Percentiles rank a stretch among this genome's conserved stretches.
These are phyloP conservation scores for Talaromyces sp. DNA, from an alignment of 2,329 filamentous ascomycete species.

Conservation along the genomic window DNA sequence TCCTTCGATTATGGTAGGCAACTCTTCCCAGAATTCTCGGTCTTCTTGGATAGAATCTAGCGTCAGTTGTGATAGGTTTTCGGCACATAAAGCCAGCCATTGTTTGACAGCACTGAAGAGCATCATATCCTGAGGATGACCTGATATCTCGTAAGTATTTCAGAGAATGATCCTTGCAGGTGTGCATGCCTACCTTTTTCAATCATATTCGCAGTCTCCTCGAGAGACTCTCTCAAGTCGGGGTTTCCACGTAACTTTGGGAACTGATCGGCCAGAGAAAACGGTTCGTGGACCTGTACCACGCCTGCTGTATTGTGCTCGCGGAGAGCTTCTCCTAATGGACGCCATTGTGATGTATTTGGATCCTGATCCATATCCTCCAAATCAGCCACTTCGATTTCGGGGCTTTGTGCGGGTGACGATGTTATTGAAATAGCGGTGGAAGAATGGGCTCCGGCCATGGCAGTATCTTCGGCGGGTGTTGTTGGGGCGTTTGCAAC, in stretches of 20 bases:
- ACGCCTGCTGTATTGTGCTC: slow-evolving; percentile 24
- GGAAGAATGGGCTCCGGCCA: slow-evolving; percentile 18
- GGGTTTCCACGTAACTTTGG: slow-evolving; percentile 26
- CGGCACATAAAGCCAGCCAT: slow-evolving; percentile 38
- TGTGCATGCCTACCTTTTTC: slow-evolving; percentile 29
- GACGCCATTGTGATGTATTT: slow-evolving; percentile 39
- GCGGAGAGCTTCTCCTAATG: slow-evolving; percentile 29
- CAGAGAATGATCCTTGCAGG: not conserved
- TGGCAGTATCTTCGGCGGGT: slow-evolving; percentile 11
- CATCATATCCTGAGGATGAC: slow-evolving; percentile 22
- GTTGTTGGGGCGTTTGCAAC: slow-evolving; percentile 9
- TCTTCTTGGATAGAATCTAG: slow-evolving; percentile 33
- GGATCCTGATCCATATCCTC: slow-evolving; percentile 47
- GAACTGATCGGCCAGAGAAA: slow-evolving; percentile 31
- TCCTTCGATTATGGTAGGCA: slow-evolving; percentile 35
- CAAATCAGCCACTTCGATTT: slow-evolving; percentile 45
- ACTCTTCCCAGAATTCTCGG: slow-evolving; percentile 40
- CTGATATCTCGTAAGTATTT: slow-evolving; percentile 9
- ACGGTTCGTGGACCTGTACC: slow-evolving; percentile 29
- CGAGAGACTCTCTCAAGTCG: slow-evolving; percentile 27
- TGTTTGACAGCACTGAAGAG: slow-evolving; percentile 32
- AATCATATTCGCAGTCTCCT: slow-evolving; percentile 26
- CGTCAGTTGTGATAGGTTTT: slow-evolving; percentile 28
- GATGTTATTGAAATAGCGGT: slow-evolving; percentile 37
- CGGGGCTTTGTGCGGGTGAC: slow-evolving; percentile 39